Evolutionary conservation across 2,329 filamentous ascomycete species (phyloP).

Genomic region (Hypoxylon sp.): DNA sequence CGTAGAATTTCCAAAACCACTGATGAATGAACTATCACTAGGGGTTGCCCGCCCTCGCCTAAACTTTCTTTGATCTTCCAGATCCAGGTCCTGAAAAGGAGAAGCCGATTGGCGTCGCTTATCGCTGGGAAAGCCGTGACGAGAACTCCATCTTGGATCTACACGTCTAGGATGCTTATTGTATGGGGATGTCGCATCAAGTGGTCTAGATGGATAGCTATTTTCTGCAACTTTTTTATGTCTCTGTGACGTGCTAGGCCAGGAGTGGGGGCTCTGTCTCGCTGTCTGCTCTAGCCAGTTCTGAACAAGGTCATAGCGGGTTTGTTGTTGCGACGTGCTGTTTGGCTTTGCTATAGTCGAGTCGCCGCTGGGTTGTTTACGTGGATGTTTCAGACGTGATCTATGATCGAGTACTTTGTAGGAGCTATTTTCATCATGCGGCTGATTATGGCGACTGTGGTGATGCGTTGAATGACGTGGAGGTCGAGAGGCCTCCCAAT

Average conservation of each 20-base stretch:
- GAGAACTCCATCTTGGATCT: constrained; percentile 49
- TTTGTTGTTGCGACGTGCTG: constrained; percentile 40
- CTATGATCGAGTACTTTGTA: constrained; percentile 28
- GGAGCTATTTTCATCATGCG: constrained; percentile 25
- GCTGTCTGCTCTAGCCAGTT: constrained; percentile 49
- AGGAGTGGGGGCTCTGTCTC: constrained; percentile 34
- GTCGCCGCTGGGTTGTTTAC: constrained; percentile 18
- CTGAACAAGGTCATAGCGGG: constrained; percentile 48
- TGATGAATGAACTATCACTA: constrained; percentile 51
- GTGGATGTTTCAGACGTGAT: constrained; percentile 40
- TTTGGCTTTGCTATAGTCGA: constrained; percentile 43
- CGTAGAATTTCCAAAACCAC: constrained; percentile 40
- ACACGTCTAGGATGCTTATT: constrained; percentile 39
- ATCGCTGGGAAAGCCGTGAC: constrained; percentile 43
- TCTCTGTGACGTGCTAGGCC: constrained; percentile 32
- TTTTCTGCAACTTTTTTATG: constrained; percentile 32
- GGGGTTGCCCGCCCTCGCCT: constrained; percentile 44
- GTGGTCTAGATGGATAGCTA: constrained; percentile 15
- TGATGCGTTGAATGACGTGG: constrained; percentile 47
- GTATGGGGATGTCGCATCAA: constrained; percentile 33
- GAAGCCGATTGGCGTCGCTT: constrained; percentile 34
- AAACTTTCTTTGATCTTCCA: constrained; percentile 29
- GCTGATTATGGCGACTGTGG: constrained; percentile 37
- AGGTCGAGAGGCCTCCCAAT: constrained; percentile 45
- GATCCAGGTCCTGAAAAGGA: constrained; percentile 26